Base-by-base conservation (phyloP, 2,329 filamentous ascomycete species). In the Herpotrichia juniperi region DNA sequence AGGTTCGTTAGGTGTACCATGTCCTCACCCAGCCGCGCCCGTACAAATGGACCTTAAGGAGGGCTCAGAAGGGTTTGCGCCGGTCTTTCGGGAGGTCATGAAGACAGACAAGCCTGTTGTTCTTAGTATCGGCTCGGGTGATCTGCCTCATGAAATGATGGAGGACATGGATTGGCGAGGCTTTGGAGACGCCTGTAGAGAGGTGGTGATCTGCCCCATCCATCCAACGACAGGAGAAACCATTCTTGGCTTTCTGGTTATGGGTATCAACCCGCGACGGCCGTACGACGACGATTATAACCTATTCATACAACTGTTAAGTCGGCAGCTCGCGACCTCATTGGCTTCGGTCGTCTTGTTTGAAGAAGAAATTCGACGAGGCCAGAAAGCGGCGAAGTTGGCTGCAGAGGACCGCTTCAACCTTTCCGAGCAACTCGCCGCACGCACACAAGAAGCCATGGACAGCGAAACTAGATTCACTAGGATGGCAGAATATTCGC, bases 201-300 rank as follows among this genome's bases (percentile, higher is more conserved):
- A 87, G 1, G 83, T 91, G 14, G 88, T 93, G 4, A 81, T 93
- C 1, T 90, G 91, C 63, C 90, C 91, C 0, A 87, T 96, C 14
- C 86, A 91, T 62, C 88, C 90, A 0, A 93, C 88, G 0, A 89
- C 86, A 2, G 86, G 86, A 2, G 89, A 92, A 48, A 83, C 82
- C 2, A 86, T 89, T 1, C 82, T 92, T 1, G 91, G 90, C 0
- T 94, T 94, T 64, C 79, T 94, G 8, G 83, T 94, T 2, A 80
- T 94, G 69, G 91, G 90, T 3, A 79, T 90, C 9, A 96, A 96
- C 66, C 89, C 91, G 1, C 79, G 89, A 35, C 81, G 90, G 44
- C 90, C 88, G 0, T 94, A 90, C 62, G 89, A 94, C 61, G 86
- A 89, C 31, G 90, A 93, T 59, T 94, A 93, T 64, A 84, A 85